phyloP scores from a whole-genome alignment of 371 early-diverging fungal species.

The Amoeboaphelidium protococcarum region DNA sequence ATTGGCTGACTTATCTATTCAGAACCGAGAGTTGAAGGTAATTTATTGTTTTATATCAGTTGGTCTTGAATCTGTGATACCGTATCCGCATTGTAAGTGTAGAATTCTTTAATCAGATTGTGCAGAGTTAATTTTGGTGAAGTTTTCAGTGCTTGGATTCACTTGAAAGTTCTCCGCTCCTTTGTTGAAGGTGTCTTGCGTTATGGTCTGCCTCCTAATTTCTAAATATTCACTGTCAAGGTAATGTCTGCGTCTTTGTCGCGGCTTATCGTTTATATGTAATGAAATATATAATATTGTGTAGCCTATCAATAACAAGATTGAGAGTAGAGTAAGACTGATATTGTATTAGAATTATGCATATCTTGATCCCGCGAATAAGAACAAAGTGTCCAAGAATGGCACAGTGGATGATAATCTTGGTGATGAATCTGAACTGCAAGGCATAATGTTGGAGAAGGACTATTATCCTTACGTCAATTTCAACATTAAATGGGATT shows the following conservation, averaged over 20 bases:
- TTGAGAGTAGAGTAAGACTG: no score
- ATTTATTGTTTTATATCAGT: constrained; percentile 17
- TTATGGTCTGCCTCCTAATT: constrained; percentile 87
- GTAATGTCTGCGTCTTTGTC: no score
- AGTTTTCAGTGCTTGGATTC: constrained; percentile 64
- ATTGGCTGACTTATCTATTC: constrained; percentile 32
- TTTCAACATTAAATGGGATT: no score
- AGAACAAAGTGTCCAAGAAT: no score
- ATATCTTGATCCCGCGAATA: no score
- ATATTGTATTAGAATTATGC: no score
- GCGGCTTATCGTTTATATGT: no score
- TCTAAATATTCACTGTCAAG: no score
- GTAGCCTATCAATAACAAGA: no score
- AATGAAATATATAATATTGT: no score
- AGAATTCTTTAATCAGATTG: constrained; percentile 47
- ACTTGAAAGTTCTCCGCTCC: constrained; percentile 67
- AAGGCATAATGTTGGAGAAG: background rate
- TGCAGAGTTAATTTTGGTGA: constrained; percentile 80
- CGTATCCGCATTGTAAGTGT: background rate
- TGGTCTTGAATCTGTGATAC: background rate
- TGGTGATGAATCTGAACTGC: background rate
- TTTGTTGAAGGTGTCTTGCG: constrained; percentile 89
- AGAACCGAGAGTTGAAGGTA: constrained; percentile 44
- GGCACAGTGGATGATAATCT: background rate
- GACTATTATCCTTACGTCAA: background rate